Evolutionary conservation across 2,329 filamentous ascomycete genomes (phyloP).

Genomic region (Fusarium chaquense): DNA sequence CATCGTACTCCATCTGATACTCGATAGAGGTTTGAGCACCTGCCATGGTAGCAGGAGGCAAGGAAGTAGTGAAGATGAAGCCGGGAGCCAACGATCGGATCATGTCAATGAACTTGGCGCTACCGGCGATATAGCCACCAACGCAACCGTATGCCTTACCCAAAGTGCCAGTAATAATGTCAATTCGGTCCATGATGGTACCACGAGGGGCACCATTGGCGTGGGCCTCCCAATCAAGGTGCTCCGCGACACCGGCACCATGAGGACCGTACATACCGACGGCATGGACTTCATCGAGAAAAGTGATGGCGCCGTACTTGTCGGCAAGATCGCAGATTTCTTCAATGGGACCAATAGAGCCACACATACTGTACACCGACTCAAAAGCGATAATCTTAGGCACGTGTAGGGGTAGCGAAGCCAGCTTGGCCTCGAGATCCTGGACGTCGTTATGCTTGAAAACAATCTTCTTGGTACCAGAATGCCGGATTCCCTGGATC

Average conservation of each 20-base stretch:
- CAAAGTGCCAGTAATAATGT: slow-evolving; percentile 97
- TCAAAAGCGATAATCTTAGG: slow-evolving; percentile 99
- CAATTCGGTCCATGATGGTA: slow-evolving; percentile 93
- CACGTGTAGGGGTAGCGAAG: slow-evolving; percentile 82
- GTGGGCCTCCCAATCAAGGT: slow-evolving; percentile 93
- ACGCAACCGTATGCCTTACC: slow-evolving; percentile 99
- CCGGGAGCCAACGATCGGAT: slow-evolving; percentile 95
- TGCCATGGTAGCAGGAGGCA: slow-evolving; percentile 97
- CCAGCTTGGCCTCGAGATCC: slow-evolving; percentile 92
- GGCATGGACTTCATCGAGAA: slow-evolving; percentile 97
- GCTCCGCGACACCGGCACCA: slow-evolving; percentile 95
- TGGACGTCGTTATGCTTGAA: slow-evolving; percentile 99
- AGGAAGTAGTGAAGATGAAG: slow-evolving; percentile 98
- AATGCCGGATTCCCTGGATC: slow-evolving; percentile 99
- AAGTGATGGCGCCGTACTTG: slow-evolving; percentile 97
- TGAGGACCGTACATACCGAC: slow-evolving; percentile 99
- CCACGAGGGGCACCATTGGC: slow-evolving; percentile 78
- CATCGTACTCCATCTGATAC: slow-evolving; percentile 87
- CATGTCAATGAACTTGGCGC: slow-evolving; percentile 85
- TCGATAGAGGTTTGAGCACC: slow-evolving; percentile 92
- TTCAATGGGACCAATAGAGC: slow-evolving; percentile 94
- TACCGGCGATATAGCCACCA: slow-evolving; percentile 96
- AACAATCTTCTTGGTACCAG: slow-evolving; percentile 95
- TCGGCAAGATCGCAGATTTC: slow-evolving; percentile 96
- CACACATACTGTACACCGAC: slow-evolving; percentile 99